Conservation (phyloP, 2,329 filamentous ascomycete species). For the Neocatenulostroma microsporum region DNA sequence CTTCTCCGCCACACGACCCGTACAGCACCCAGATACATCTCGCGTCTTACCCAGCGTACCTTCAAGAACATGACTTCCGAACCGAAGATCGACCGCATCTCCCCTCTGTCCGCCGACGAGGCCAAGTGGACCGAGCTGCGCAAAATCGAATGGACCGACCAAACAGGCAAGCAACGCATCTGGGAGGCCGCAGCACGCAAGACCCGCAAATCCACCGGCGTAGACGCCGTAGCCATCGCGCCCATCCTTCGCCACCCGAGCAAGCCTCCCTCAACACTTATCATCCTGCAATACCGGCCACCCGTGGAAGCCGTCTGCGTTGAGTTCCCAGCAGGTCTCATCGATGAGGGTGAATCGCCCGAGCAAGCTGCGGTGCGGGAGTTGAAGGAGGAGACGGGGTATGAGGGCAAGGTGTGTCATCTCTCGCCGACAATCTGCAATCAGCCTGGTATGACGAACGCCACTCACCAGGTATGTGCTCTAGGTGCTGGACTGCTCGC, state of each 20-base stretch:
- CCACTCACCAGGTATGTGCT: conserved; percentile 30
- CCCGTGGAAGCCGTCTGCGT: conserved; percentile 52
- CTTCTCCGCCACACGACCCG: no score
- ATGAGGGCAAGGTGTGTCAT: conserved; percentile 43
- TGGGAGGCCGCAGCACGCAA: conserved; percentile 47
- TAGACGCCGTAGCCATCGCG: conserved; percentile 54
- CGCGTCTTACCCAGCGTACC: no score
- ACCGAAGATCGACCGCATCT: conserved; percentile 41
- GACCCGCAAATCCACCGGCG: conserved; percentile 47
- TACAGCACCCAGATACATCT: no score
- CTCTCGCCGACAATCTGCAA: conserved; percentile 55
- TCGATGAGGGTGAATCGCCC: conserved; percentile 51
- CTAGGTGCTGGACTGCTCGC: conserved; percentile 49
- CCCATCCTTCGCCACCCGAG: conserved; percentile 45
- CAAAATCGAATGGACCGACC: conserved; percentile 45
- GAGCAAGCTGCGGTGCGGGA: conserved; percentile 51
- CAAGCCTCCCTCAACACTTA: conserved; percentile 43
- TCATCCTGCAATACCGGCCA: conserved; percentile 53
- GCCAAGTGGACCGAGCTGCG: conserved; percentile 52
- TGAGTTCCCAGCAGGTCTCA: conserved; percentile 53
- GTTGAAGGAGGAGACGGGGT: conserved; percentile 56
- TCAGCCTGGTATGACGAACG: conserved; percentile 43
- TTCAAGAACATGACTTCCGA: no score
- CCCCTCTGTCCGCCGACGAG: conserved; percentile 44
- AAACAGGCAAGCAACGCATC: conserved; percentile 38